Evolutionary conservation across 116 monocot species (phyloP).

Genomic region (Iris pallida): DNA sequence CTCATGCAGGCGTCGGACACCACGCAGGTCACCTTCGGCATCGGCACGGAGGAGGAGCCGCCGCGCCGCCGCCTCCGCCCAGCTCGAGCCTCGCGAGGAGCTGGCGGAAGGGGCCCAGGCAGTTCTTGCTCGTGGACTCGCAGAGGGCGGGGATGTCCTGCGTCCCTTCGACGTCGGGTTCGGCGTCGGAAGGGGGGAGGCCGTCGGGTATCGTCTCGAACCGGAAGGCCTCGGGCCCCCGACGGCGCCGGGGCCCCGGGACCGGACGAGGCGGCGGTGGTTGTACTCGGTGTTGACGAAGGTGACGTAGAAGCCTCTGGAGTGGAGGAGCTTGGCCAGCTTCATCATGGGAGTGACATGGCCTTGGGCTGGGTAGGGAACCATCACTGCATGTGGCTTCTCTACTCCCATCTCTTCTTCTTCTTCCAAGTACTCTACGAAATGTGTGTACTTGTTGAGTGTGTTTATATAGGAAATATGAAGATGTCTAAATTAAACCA

Average conservation of each 20-base stretch:
- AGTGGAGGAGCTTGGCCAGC: constrained; percentile 16
- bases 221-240: constrained; percentile 5
- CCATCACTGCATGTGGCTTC: constrained; percentile 15
- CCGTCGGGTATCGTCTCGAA: constrained; percentile 18
- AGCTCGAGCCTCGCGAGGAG: constrained; percentile 14
- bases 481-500: too few relatives aligned
- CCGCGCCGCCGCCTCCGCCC: too few relatives aligned
- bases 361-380: constrained; percentile 17
- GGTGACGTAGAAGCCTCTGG: constrained; percentile 8
- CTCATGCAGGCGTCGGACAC: constrained; percentile 20
- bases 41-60: background rate
- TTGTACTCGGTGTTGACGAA: constrained; percentile 21
- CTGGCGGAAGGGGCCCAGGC: constrained; percentile 3
- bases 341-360: constrained; percentile 13
- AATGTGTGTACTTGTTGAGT: too few relatives aligned
- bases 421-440: too few relatives aligned
- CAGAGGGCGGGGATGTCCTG: constrained; percentile 12
- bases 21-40: constrained; percentile 9
- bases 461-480: too few relatives aligned
- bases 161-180: constrained; percentile 11
- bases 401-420: background rate
- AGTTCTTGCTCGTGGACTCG: constrained; percentile 12
- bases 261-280: constrained; percentile 7
- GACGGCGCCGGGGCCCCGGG: constrained; percentile 6
- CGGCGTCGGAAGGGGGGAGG: constrained; percentile 5